Percentiles rank a stretch among this genome's conserved stretches.
Evolutionary conservation across 345 rosid species (phyloP).

Genomic region (Sisymbrium irio): DNA sequence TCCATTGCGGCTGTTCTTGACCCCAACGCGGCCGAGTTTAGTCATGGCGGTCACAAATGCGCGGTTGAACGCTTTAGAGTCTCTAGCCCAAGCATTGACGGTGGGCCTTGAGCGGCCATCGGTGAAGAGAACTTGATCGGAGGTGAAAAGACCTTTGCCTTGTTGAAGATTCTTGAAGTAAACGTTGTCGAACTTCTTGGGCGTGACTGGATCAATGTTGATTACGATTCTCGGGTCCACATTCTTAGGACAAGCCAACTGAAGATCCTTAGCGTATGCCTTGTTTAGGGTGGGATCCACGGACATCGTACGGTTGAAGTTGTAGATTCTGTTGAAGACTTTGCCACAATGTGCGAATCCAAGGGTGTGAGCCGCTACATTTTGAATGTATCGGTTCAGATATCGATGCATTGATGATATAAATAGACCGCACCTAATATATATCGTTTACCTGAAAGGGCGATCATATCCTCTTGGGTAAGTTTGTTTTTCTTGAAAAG

Average conservation of each 20-base stretch:
- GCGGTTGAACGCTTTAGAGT: constrained; percentile 38
- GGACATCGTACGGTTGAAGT: constrained; percentile 39
- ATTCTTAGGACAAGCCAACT: constrained; percentile 56
- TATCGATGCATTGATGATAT: neutral
- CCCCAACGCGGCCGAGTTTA: constrained; percentile 65
- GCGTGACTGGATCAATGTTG: constrained; percentile 71
- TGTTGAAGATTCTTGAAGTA: constrained; percentile 67
- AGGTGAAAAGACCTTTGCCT: constrained; percentile 71
- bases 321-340: constrained; percentile 56
- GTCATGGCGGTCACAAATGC: constrained; percentile 64
- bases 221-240: constrained; percentile 69
- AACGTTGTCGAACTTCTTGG: constrained; percentile 55
- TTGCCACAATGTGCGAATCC: constrained; percentile 73
- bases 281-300: constrained; percentile 63
- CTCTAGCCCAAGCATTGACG: constrained; percentile 54
- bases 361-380: constrained; percentile 65
- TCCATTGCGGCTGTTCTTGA: constrained; percentile 54
- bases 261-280: constrained; percentile 52
- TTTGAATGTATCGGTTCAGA: neutral
- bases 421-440: neutral
- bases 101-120: constrained; percentile 53
- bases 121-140: constrained; percentile 65
- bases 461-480: constrained; percentile 66
- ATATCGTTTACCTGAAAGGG: constrained; percentile 60
- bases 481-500: constrained; percentile 56